Evolutionary conservation across 306 rosid species (phyloP), one percentile per base, ranked within the genome.

Genomic region (Trifolium pratense): DNA sequence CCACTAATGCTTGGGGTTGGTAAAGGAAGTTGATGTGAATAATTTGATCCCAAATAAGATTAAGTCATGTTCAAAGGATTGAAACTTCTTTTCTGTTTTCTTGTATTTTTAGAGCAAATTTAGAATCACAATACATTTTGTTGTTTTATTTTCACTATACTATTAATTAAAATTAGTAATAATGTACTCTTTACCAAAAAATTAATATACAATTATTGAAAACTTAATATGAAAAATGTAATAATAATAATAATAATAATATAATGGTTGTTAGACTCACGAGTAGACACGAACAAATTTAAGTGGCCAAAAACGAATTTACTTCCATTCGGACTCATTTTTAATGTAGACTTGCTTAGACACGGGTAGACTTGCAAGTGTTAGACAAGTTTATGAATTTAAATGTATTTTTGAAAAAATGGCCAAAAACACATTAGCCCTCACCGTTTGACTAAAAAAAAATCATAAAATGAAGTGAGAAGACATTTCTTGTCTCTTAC

Each of bases 1-100:
- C 80, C 88, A 81, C 88, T 74, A 34, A 16, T 80, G 37, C 46
- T 43, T 61, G 85, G 87, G 85, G 83, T 83, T 80, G 85, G 89
- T 86, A 68, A 78, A 60, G 66, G 66, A 79, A 31, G 78, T 45
- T 64, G 79, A 80, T 64, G 53, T 70, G 32, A 53, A 51, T 51
- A 64, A 62, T 64, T 63, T 26, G 10, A 36, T 43, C 75, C 78
- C 66, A 34, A 59, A 6, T 17, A 48, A 40, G 43, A 45, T 17
- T 25, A 45, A 56, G 65, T 63, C 53, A 39, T 17, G 59, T 15
- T 70, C 78, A 84, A 43, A 31, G 60, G 74, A 73, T 46, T 55
- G 48, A 76, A 68, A 72, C 39, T 29, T 3, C 11, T 71, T 9
- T 34, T 51, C 1, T 53, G 69, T 67, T 71, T 70, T 63, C 52